Base-by-base conservation (phyloP, 1,139 yeast genomes). In the Yamadazyma oceani region DNA sequence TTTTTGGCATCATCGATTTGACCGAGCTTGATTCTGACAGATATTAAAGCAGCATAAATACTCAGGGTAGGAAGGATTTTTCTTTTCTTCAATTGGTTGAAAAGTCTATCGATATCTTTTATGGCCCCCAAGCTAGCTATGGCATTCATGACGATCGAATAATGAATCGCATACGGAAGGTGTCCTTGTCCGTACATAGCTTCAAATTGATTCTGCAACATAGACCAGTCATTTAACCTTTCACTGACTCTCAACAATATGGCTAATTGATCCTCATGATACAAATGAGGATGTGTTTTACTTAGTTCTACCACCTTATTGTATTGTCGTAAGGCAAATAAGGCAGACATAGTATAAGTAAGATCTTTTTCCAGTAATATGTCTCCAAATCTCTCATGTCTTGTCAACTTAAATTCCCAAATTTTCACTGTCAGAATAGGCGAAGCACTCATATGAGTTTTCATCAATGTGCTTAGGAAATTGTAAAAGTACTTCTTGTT, bases 181-280 rank as follows among this genome's bases (percentile, higher is more conserved):
- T 75, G 65, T 1, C 81, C 82, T 17, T 70, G 62, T 2, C 82
- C 82, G 44, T 79, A 75, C 56, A 84, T 64, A 2, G 67, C 69
- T 44, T 84, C 86, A 51, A 86, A 82, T 35, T 78, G 74, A n/a
- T 62, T 51, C 53, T 82, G 84, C 43, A 87, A 64, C 5, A 73
- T 62, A 21, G 62, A 60, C 85, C 89, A 85, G 46, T 81, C 77
- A 30, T 74, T 68, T 12, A 66, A 57, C 29, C 66, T 61, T 2
- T 85, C 80, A 42, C 82, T 69, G 2, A 82, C 66, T 12, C 60
- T 48, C 28, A 80, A 60, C 12, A 79, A 49, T 6, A 69, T 60
- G 31, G 69, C 73, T 39, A 78, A 72, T 42, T 69, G 75, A 25
- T 57, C 62, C 27, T 64, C 71, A 39, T 58, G 48, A 24, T 63